Evolutionary conservation across 2,329 filamentous ascomycete species (phyloP).

Genomic region (Verticillium albo-atrum): DNA sequence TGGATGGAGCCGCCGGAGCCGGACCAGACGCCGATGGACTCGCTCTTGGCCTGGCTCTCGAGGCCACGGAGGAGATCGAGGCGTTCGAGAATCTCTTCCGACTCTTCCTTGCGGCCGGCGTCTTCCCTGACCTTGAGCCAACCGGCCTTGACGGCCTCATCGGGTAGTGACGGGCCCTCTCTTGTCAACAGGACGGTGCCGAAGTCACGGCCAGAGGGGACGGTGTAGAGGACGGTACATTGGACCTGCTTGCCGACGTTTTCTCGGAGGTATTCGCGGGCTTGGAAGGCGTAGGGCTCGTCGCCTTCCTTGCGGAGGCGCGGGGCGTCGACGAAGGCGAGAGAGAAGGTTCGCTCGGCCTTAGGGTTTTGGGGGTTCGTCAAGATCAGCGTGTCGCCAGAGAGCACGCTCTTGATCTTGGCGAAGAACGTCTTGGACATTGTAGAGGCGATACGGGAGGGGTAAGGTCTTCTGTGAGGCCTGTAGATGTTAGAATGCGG

Average conservation of each 20-base stretch:
- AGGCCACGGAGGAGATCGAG: constrained; percentile 74
- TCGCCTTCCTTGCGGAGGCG: constrained; percentile 84
- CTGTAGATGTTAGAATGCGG: neutral
- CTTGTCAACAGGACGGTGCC: constrained; percentile 70
- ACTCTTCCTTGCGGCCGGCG: constrained; percentile 85
- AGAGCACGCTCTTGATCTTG: constrained; percentile 89
- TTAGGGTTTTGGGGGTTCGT: constrained; percentile 75
- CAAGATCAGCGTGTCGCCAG: constrained; percentile 87
- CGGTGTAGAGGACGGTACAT: constrained; percentile 81
- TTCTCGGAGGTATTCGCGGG: constrained; percentile 85
- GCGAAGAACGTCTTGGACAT: constrained; percentile 56
- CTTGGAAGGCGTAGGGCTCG: constrained; percentile 89
- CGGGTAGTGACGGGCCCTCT: constrained; percentile 73
- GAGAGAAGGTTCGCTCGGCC: constrained; percentile 79
- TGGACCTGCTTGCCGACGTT: constrained; percentile 83
- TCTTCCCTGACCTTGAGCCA: constrained; percentile 95
- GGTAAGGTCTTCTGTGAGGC: constrained; percentile 1
- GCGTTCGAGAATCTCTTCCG: constrained; percentile 65
- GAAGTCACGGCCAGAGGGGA: constrained; percentile 86
- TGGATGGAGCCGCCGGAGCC: constrained; percentile 63
- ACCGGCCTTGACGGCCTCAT: constrained; percentile 79
- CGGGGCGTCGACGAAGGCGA: constrained; percentile 89
- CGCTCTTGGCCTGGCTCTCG: constrained; percentile 72
- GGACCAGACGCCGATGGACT: constrained; percentile 78
- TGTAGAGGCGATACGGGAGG: constrained; percentile 15